phyloP scores from a whole-genome alignment of 116 monocot genomes.

The Trichopus zeylanicus region DNA sequence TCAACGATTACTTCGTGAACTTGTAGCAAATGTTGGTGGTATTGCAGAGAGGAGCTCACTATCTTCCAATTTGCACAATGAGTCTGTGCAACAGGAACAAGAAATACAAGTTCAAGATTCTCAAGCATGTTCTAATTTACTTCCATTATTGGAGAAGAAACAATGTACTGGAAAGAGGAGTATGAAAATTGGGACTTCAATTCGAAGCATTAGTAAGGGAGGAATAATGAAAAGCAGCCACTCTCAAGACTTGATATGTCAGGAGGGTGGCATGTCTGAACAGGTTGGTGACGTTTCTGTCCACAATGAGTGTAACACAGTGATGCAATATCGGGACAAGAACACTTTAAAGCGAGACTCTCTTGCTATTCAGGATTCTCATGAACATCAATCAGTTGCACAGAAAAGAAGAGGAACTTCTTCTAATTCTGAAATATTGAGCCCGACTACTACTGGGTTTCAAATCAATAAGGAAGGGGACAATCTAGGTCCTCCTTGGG shows the following conservation, averaged over 20 bases:
- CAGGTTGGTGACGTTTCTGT: constrained; percentile 3
- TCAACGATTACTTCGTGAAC: constrained; percentile 78
- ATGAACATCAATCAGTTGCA: background rate
- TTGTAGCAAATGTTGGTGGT: constrained; percentile 45
- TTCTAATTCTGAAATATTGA: background rate
- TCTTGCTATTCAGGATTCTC: background rate
- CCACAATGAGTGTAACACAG: background rate
- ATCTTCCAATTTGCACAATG: constrained; percentile 11
- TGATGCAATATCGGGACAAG: background rate
- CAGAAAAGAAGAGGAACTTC: background rate
- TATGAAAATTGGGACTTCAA: constrained; percentile 9
- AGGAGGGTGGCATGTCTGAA: constrained; percentile 7
- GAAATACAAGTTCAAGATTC: constrained; percentile 9
- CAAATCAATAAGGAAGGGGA: constrained; percentile 4
- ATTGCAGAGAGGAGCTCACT: constrained; percentile 18
- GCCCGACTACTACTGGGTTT: background rate
- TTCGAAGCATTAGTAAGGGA: constrained; percentile 9
- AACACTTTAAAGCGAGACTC: too few relatives aligned
- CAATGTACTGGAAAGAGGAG: constrained; percentile 39
- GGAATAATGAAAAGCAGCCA: constrained; percentile 26
- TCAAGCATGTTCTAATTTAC: constrained; percentile 16
- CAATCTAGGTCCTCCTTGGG: constrained; percentile 1
- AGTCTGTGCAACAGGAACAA: constrained; percentile 6
- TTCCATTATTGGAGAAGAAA: constrained; percentile 22
- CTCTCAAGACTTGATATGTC: constrained; percentile 10